Conservation (phyloP, 345 rosid genomes). For the Corchorus capsularis region DNA sequence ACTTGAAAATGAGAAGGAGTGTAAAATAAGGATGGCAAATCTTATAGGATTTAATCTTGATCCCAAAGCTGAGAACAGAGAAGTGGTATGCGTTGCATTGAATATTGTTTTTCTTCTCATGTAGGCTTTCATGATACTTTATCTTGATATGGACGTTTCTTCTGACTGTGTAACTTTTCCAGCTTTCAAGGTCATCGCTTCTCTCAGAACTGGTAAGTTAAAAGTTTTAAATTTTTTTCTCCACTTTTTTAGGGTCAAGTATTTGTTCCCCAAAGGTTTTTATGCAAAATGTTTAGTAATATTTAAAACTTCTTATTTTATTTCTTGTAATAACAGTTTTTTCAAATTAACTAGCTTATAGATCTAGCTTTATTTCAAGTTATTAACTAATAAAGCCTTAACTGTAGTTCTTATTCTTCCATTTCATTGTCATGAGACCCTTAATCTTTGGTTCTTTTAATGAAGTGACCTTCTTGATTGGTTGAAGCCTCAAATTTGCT, state of each 20-base stretch:
- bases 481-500: neutral
- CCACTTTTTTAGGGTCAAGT: neutral
- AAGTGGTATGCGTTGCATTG: conserved; percentile 50
- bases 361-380: neutral
- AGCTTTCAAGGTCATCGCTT: conserved; percentile 86
- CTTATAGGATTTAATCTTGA: conserved; percentile 93
- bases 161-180: conserved; percentile 20
- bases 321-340: neutral
- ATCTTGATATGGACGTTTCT: neutral
- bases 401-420: neutral
- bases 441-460: neutral
- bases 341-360: neutral
- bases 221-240: neutral
- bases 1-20: conserved; percentile 87
- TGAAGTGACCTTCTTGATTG: neutral
- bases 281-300: neutral
- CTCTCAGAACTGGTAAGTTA: conserved; percentile 82
- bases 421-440: neutral
- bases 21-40: conserved; percentile 88
- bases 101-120: conserved; percentile 3
- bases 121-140: neutral
- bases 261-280: neutral
- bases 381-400: neutral
- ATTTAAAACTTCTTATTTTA: neutral
- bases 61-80: conserved; percentile 82